Base-by-base conservation (phyloP, 164 flowering plant genomes). In the Nymphaea thermarum region DNA sequence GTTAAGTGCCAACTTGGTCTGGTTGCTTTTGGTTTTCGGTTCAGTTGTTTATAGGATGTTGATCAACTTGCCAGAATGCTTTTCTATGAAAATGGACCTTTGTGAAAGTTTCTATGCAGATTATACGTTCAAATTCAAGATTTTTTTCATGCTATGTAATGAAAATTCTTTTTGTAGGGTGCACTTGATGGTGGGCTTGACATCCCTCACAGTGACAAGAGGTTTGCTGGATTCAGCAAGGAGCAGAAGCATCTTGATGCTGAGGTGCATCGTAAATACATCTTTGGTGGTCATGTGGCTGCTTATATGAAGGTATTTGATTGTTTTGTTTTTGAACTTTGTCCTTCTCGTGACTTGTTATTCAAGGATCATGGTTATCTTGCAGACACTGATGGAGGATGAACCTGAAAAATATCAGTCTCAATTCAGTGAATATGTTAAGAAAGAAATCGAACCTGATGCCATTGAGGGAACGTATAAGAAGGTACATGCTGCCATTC, bases 171-270 rank as follows among this genome's bases (percentile, higher is more conserved):
- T 25, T 51, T 71, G 7, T 73, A 90, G 96, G 96, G 96, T 47
- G 93, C 93, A 25, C 76, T 90, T 74, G 93, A 90, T 82, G 96
- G 93, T 70, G 96, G 96, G 0, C 69, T 90, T 67, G 96, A 90
- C 65, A 84, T 90, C 71, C 96, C 93, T 12, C 96, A 90, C 81
- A 85, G 92, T 70, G 93, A 90, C 16, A 90, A 88, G 80, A 80
- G 96, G 72, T 85, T 88, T 80, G 93, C 93, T 77, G 96, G 96
- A 3, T 90, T 74, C 69, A 43, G 67, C 1, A 87, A 86, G 81
- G 91, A 86, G 0, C 71, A 74, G 11, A 84, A 87, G 77, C 85
- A 84, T 72, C 88, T 90, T 73, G 89, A 90, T 80, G 83, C 87
- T 55, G 93, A 90, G 45, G 83, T 85, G 61, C 96, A 90, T 72